These are phyloP conservation scores for Entomortierella beljakovae DNA, from an alignment of 192 early-diverging fungal genomes.

Conservation along the genomic window DNA sequence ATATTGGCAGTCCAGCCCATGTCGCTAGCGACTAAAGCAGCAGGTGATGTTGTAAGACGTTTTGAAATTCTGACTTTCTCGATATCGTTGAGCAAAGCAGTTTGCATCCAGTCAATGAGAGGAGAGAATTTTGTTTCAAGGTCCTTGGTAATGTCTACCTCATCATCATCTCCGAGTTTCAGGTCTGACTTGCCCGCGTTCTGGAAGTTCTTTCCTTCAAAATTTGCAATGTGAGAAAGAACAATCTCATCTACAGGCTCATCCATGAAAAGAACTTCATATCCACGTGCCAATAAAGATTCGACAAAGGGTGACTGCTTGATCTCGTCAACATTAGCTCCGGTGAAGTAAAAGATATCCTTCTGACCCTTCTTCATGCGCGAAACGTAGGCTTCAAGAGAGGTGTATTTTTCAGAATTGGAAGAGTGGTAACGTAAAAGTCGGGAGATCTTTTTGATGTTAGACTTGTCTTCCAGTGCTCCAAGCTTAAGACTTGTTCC, in stretches of 20 bases:
- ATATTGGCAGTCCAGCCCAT: conserved; percentile 75
- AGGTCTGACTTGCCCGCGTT: conserved; percentile 78
- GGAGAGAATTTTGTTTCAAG: conserved; percentile 65
- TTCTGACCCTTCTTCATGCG: conserved; percentile 94
- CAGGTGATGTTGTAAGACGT: conserved; percentile 81
- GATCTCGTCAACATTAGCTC: conserved; percentile 73
- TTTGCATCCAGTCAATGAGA: conserved; percentile 67
- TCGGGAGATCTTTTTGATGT: conserved; percentile 80
- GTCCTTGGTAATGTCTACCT: conserved; percentile 58
- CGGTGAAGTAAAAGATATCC: conserved; percentile 90
- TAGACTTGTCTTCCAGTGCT: conserved; percentile 82
- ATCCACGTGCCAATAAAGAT: conserved; percentile 85
- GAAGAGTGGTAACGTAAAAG: conserved; percentile 88
- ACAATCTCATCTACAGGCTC: conserved; percentile 84
- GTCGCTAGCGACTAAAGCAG: conserved; percentile 74
- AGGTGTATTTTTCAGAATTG: conserved; percentile 58
- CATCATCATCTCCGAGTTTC: conserved; percentile 72
- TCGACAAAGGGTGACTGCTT: conserved; percentile 93
- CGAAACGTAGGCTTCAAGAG: conserved; percentile 81
- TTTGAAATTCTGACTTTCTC: conserved; percentile 78
- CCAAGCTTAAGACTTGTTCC: conserved; percentile 88
- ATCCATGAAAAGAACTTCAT: conserved; percentile 88
- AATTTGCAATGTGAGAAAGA: conserved; percentile 76
- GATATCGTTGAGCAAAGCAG: conserved; percentile 58
- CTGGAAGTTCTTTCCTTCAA: conserved; percentile 81